Conservation (phyloP, 768 basidiomycete genomes). For the Pholiota molesta region DNA sequence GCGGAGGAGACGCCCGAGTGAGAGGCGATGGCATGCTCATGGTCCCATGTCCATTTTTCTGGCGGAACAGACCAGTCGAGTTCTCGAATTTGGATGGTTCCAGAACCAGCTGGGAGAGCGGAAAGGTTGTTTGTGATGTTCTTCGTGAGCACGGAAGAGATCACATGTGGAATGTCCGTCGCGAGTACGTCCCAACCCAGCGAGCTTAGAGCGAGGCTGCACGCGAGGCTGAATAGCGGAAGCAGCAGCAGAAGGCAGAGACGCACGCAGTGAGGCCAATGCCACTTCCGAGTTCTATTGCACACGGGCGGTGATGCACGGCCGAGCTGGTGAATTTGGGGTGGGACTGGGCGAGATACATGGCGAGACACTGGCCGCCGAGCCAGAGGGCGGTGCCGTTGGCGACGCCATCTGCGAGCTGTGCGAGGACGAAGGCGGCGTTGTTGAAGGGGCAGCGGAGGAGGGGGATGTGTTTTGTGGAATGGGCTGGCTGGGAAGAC, state of each 20-base stretch:
- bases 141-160: constrained; percentile 58
- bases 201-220: constrained; percentile 64
- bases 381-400: constrained; percentile 90
- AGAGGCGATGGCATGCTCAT: constrained; percentile 39
- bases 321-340: constrained; percentile 20
- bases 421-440: constrained; percentile 49
- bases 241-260: constrained; percentile 11
- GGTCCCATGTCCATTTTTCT: constrained; percentile 57
- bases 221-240: constrained; percentile 10
- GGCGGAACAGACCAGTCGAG: constrained; percentile 72
- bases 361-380: constrained; percentile 73
- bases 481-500: constrained; percentile 52
- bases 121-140: constrained; percentile 62
- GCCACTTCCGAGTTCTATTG: constrained; percentile 82
- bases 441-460: constrained; percentile 47
- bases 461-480: constrained; percentile 61
- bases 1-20: constrained; percentile 22
- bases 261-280: constrained; percentile 78
- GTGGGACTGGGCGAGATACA: constrained; percentile 53
- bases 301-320: constrained; percentile 39
- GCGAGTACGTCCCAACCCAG: constrained; percentile 77
- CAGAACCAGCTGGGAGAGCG: constrained; percentile 36
- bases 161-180: constrained; percentile 71
- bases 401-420: constrained; percentile 61
- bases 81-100: constrained; percentile 58